Percentiles rank a stretch among this genome's conserved stretches.
Conservation (phyloP, 345 rosid species). For the Aquilaria yunnanensis region DNA sequence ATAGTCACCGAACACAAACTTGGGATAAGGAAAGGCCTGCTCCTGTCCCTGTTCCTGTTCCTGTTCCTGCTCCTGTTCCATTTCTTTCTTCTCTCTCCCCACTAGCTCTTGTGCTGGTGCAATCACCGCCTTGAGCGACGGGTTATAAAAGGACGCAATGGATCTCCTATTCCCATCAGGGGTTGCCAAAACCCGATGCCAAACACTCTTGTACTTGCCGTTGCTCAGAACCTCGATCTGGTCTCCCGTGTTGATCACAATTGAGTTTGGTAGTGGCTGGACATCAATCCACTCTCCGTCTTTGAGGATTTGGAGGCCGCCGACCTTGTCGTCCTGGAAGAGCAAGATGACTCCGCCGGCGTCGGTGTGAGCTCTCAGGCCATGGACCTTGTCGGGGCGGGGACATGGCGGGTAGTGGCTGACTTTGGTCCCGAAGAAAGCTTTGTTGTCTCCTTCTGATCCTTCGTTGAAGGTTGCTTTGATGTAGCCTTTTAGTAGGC, state of each 20-base stretch:
- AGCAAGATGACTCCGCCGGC: slow-evolving; percentile 91
- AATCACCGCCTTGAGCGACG: slow-evolving; percentile 65
- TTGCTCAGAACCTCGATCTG: slow-evolving; percentile 91
- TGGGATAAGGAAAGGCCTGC: slow-evolving; percentile 39
- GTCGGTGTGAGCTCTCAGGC: slow-evolving; percentile 90
- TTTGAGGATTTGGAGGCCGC: slow-evolving; percentile 86
- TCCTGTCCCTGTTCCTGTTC: slow-evolving; percentile 15
- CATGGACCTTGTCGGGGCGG: slow-evolving; percentile 54
- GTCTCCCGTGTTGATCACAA: slow-evolving; percentile 88
- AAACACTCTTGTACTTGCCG: slow-evolving; percentile 80
- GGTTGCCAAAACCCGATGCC: slow-evolving; percentile 68
- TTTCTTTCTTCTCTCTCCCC: slow-evolving; percentile 17
- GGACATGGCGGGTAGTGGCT: slow-evolving; percentile 98
- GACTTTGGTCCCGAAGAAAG: slow-evolving; percentile 79
- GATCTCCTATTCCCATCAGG: slow-evolving; percentile 64
- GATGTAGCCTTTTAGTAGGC: slow-evolving; percentile 53
- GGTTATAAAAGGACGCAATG: slow-evolving; percentile 85
- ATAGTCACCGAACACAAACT: slow-evolving; percentile 87
- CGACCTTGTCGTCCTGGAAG: slow-evolving; percentile 74
- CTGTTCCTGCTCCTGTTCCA: slow-evolving; percentile 31
- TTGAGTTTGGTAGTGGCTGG: slow-evolving; percentile 60
- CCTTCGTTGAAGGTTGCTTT: slow-evolving; percentile 54
- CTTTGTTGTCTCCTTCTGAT: slow-evolving; percentile 28
- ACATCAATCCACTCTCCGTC: slow-evolving; percentile 83
- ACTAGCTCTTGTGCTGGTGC: slow-evolving; percentile 50